phyloP scores from a whole-genome alignment of 2,329 filamentous ascomycete species.

The Beauveria sp. region DNA sequence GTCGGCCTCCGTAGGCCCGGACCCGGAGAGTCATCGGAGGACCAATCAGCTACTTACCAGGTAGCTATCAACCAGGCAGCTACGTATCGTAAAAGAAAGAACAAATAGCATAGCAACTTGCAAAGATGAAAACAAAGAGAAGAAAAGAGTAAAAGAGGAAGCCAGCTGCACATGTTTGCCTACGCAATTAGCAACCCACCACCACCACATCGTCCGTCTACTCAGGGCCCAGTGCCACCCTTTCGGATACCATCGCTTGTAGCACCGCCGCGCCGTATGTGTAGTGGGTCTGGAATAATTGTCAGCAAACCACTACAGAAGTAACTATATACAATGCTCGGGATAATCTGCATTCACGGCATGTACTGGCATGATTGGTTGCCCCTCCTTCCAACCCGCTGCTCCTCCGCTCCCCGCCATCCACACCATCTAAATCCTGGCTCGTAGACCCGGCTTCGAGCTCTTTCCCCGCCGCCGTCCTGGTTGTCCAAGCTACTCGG shows the following conservation, averaged over 20 bases:
- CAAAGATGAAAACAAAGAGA: not conserved
- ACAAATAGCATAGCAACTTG: not conserved
- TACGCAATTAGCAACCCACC: not conserved
- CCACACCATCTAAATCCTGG: not conserved
- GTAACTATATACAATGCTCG: not conserved
- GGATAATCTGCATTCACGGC: too few species aligned
- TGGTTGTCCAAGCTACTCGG: conserved; percentile 1
- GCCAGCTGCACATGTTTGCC: not conserved
- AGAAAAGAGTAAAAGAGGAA: not conserved
- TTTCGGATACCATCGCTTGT: conserved; percentile 8
- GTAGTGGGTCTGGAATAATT: not conserved
- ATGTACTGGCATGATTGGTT: not conserved
- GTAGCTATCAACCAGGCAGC: too few species aligned
- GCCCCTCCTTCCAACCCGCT: not conserved
- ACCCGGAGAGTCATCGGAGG: not conserved
- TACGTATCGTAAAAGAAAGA: not conserved
- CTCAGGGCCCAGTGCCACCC: not conserved
- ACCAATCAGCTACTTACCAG: too few species aligned
- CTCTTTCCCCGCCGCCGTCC: not conserved
- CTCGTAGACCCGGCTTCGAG: not conserved
- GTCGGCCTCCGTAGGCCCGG: not conserved
- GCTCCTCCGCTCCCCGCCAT: not conserved
- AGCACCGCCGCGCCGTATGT: not conserved
- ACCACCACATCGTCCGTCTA: not conserved
- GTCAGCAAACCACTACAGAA: not conserved